phyloP scores from a whole-genome alignment of 768 basidiomycete genomes.

The Mycena polygramma region DNA sequence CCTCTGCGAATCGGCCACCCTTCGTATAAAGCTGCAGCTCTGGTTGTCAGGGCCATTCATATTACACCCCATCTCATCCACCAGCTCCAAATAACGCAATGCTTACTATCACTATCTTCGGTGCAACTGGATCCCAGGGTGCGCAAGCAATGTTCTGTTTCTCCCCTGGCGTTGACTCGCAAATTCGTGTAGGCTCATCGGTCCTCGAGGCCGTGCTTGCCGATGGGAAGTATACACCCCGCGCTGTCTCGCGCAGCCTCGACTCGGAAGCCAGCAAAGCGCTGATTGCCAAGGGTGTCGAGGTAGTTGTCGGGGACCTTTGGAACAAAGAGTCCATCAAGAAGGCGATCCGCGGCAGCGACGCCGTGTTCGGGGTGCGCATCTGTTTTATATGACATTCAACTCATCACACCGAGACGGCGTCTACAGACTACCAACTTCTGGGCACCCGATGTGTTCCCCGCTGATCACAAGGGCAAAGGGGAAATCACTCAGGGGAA shows the following conservation, averaged over 20 bases:
- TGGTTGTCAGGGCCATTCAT: no score
- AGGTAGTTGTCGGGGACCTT: conserved; percentile 34
- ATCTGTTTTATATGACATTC: not conserved
- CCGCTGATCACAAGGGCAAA: conserved; percentile 29
- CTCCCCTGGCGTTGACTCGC: no score
- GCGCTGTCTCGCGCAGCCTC: conserved; percentile 34
- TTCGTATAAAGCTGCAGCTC: no score
- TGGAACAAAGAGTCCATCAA: conserved; percentile 31
- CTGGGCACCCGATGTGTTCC: conserved; percentile 40
- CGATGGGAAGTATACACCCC: conserved; percentile 7
- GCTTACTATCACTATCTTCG: no score
- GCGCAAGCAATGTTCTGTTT: no score
- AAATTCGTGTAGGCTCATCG: no score
- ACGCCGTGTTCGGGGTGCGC: conserved; percentile 37
- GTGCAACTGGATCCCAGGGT: no score
- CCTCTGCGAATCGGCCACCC: no score
- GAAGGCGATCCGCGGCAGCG: conserved; percentile 33
- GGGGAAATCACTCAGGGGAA: conserved; percentile 44
- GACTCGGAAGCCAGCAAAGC: conserved; percentile 23
- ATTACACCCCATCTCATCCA: no score
- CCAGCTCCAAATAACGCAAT: no score
- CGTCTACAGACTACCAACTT: conserved; percentile 44
- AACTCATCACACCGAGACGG: not conserved
- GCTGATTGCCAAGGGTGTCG: conserved; percentile 28
- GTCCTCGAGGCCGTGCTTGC: no score